These are phyloP conservation scores for Aspergillus texensis DNA, from an alignment of 2,329 filamentous ascomycete species.

Conservation along the genomic window DNA sequence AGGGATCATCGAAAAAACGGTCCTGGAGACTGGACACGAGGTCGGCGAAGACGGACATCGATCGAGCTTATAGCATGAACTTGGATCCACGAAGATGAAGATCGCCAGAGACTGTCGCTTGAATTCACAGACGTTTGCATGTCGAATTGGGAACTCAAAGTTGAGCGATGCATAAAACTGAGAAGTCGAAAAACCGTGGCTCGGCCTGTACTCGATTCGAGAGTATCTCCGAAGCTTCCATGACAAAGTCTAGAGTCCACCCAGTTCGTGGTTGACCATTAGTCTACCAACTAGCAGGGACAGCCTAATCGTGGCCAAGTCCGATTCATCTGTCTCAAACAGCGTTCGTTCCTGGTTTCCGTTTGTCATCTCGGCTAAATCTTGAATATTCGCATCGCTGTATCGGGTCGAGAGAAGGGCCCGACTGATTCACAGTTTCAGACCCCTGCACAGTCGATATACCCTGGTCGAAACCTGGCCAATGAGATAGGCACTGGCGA, in stretches of 20 bases:
- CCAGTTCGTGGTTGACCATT: background rate
- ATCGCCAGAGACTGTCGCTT: background rate
- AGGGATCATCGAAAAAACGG: background rate
- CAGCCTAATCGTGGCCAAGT: background rate
- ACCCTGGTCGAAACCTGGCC: constrained; percentile 2
- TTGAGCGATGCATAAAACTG: background rate
- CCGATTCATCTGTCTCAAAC: background rate
- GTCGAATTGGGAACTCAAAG: background rate
- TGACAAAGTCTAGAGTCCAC: background rate
- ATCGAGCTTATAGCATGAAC: background rate
- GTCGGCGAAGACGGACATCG: background rate
- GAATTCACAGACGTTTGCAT: constrained; percentile 1
- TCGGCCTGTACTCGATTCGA: background rate
- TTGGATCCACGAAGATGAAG: background rate
- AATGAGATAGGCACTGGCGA: background rate
- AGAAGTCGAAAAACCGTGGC: background rate
- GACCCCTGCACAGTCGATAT: background rate
- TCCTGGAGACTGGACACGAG: background rate
- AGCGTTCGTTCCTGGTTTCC: background rate
- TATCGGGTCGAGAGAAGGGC: background rate
- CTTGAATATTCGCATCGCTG: background rate
- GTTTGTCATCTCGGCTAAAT: background rate
- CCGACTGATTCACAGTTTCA: background rate
- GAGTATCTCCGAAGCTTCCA: background rate
- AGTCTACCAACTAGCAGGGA: background rate